Evolutionary conservation across 2,329 filamentous ascomycete species (phyloP), one percentile per base, ranked within the genome.

Genomic region (Xylaria sp.): DNA sequence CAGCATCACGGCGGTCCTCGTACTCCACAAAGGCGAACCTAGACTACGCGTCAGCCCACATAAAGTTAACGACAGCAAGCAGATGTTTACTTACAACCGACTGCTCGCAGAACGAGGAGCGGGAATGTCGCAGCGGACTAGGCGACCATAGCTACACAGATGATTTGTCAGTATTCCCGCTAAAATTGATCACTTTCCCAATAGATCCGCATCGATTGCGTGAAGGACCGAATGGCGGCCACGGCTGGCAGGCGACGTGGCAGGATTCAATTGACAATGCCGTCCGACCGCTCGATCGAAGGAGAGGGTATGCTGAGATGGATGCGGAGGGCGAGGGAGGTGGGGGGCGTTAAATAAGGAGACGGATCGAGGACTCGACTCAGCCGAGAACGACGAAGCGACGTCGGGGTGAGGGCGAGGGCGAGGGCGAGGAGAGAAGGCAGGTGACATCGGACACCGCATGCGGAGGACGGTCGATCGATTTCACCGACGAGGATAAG

Each of bases 21-120:
- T 99, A 99, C 78, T 99, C 94, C 62, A 99, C 94, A 74, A 99
- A 99, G 37, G 94, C 94, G 74, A 99, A 99, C 65, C 94, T 87
- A 34, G 4, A 9, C 34, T 21, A 5, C 17, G 4, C 18, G 55
- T 64, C 50, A 63, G 62, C 4, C 22, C 4, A 11, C 20, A 51
- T 63, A 54, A 62, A 48, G 29, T 20, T 39, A 42, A 13, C 11
- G 16, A 11, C n/a, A 21, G n/a, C n/a, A 17, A 37, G 21, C n/a
- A 4, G 18, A 17, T 41, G 19, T 39, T 40, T 44, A 89, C 93
- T 86, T 81, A 97, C 94, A 99, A 88, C 76, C 94, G 88, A 79
- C 91, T 96, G 44, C 89, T 91, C 2, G 93, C 92, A 62, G 92
- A 96, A 62, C 94, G 89, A 48, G 94, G 94, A 58, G 94, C 94